Base-by-base conservation (phyloP, 257 asterid genomes). In the Solanum etuberosum region DNA sequence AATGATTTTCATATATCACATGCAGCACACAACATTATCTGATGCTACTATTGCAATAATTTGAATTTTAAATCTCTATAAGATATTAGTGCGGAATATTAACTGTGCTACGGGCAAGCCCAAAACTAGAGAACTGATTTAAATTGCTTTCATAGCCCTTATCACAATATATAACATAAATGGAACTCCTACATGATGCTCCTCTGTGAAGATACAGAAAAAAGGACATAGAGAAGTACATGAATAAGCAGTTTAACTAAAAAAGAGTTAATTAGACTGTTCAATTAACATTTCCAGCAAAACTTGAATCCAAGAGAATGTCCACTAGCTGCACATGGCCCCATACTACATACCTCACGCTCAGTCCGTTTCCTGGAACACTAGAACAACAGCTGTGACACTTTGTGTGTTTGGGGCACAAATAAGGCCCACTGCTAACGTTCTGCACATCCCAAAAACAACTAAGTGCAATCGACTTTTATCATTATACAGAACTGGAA, bases 331-430 rank as follows among this genome's bases (percentile, higher is more conserved):
- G 63, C 38, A 18, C 40, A 72, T 18, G 81, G 76, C 89, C 61
- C 59, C 46, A 85, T 83, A 89, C 70, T 54, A 48, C 94, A 84
- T 86, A 97, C 99, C 99, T 96, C 72, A 96, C 94, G 74, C 99
- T 96, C 83, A 91, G 91, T 89, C 99, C 99, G 73, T 97, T 97
- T 88, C 99, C 99, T 42, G 99, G 99, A 88, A 97, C 98, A 84
- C 90, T 89, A 90, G 99, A 97, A 86, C 78, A 91, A 91, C 99
- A 97, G 90, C 99, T 96, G 88, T 97, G 99, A 87, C 99, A 97
- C 91, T 88, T 94, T 3, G 98, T 97, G 88, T 97, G 99, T 90
- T 97, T 95, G 85, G 98, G 98, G 92, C 99, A 97, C 89, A 97
- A 87, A 92, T 95, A 97, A 86, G 99, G 98, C 42, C 99, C 99